phyloP scores from a whole-genome alignment of 108 stramenopile genomes.

The Cylindrotheca closterium region DNA sequence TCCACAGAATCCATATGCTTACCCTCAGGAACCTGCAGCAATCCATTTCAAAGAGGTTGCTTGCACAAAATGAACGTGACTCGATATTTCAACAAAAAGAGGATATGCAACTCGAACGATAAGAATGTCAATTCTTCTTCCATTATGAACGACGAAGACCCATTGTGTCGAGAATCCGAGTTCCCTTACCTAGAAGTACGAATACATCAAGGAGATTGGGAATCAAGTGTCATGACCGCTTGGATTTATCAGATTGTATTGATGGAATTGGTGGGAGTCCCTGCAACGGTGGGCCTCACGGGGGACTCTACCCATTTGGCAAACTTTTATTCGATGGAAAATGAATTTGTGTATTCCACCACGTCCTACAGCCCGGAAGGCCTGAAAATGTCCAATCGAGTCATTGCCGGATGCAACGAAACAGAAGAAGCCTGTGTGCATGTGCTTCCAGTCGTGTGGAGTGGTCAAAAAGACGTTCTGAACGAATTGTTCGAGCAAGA shows the following conservation, averaged over 20 bases:
- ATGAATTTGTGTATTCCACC: constrained; percentile 14
- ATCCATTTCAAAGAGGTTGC: constrained; percentile 38
- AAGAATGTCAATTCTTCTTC: neutral
- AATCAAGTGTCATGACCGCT: constrained; percentile 17
- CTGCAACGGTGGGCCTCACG: constrained; percentile 21
- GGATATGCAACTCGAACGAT: constrained; percentile 29
- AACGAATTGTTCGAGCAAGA: neutral
- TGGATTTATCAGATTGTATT: constrained; percentile 37
- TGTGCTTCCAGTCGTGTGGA: constrained; percentile 37
- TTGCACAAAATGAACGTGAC: constrained; percentile 11
- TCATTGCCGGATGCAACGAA: constrained; percentile 4
- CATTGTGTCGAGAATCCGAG: neutral
- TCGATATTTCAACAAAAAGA: neutral
- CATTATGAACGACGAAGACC: neutral
- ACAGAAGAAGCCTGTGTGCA: constrained; percentile 22
- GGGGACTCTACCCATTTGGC: neutral
- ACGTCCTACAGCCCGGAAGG: constrained; percentile 16
- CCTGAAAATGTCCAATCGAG: constrained; percentile 7
- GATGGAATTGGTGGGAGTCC: constrained; percentile 30
- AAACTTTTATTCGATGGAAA: constrained; percentile 27
- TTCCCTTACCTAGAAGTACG: constrained; percentile 26
- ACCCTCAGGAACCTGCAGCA: constrained; percentile 21
- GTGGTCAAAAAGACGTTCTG: constrained; percentile 9
- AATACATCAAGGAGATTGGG: constrained; percentile 33
- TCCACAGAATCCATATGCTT: constrained; percentile 2